phyloP scores from a whole-genome alignment of 2,329 filamentous ascomycete genomes.

The Fusarium marasasianum region DNA sequence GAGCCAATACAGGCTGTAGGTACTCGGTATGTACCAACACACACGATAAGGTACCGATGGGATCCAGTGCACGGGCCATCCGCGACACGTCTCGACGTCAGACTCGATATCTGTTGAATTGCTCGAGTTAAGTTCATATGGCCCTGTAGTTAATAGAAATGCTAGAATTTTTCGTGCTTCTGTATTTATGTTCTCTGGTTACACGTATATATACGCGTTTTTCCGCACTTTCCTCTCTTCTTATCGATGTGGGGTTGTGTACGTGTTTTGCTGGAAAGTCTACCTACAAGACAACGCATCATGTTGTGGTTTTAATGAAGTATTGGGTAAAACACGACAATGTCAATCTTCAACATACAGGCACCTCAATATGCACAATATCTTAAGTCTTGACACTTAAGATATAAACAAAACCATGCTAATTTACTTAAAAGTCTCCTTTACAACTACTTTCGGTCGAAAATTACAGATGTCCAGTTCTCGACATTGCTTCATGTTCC shows the following conservation, averaged over 20 bases:
- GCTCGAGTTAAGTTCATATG: neutral
- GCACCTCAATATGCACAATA: neutral
- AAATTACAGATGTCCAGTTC: neutral
- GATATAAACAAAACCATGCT: neutral
- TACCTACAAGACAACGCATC: accelerated
- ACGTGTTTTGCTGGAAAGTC: neutral
- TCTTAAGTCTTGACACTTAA: neutral
- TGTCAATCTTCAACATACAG: neutral
- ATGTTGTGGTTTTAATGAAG: neutral
- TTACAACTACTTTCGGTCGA: neutral
- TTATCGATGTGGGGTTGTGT: too few relatives aligned
- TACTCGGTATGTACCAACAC: neutral
- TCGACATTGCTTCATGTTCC: neutral
- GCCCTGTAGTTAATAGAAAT: neutral
- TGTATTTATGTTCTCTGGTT: accelerated
- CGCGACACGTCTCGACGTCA: constrained; percentile 8
- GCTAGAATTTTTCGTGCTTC: neutral
- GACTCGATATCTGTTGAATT: constrained; percentile 3
- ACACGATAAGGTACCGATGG: constrained; percentile 1
- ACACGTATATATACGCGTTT: neutral
- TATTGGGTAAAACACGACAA: neutral
- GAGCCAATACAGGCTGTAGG: neutral
- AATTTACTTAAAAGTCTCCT: neutral
- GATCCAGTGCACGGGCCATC: constrained; percentile 23
- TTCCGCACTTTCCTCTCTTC: neutral